Evolutionary conservation across 179 eudicot species (phyloP), one percentile per base, ranked within the genome.

Genomic region (Vitellaria paradoxa): DNA sequence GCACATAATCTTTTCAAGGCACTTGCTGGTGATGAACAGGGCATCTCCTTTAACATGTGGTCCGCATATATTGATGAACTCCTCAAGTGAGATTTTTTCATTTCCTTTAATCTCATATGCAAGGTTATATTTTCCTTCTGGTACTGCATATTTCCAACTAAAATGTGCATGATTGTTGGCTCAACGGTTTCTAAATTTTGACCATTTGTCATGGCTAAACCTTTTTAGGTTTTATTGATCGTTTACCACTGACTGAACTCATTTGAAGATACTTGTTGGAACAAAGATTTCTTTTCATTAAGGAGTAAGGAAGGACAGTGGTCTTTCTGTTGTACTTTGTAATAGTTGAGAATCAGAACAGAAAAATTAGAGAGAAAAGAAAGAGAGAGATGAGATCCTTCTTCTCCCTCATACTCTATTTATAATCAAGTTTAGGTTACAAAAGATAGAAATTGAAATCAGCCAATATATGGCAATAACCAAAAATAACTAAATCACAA

Each of bases 1-100:
- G 98, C 85, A 78, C 96, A 94, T 81, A 93, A 90, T 68, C 89
- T 94, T 78, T 94, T 85, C 85, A 91, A 87, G 79, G 96, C 92
- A 78, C 93, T 94, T 80, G 89, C 97, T 80, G 87, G 96, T 79
- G 89, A 87, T 81, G 86, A 90, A 70, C 80, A 70, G 62, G 97
- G 96, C 83, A 84, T 94, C 77, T 90, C 97, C 49, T 90, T 88
- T 82, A 78, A 78, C 72, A 64, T 75, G 15, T 94, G 98, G 98
- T 89, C 97, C 66, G 82, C 90, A 13, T 94, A 93, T 74, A 83
- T 93, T 61, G 76, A 74, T 66, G 96, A 89, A 80, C 91, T 93
- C 79, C 78, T 92, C 85, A 93, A 89, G 98, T 94, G 75, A 94
- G 87, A 74, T 42, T 52, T 52, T 79, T 52, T 75, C 69, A 23